Base-by-base conservation (phyloP, 208 protist species). In the Phytomonas sp. region DNA sequence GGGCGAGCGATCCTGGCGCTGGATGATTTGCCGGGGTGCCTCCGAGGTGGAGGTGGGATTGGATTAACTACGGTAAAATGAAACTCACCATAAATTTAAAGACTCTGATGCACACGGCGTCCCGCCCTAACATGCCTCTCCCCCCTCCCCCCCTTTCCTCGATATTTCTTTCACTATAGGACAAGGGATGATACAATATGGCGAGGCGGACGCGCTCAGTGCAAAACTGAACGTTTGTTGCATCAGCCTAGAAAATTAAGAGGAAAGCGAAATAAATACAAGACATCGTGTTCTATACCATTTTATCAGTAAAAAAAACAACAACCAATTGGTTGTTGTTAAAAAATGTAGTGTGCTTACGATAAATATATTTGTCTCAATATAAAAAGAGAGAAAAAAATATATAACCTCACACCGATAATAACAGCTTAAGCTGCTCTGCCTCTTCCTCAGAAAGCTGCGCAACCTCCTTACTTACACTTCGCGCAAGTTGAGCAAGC, bases 401-500 rank as follows among this genome's bases (percentile, higher is more conserved):
- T 34, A 10, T 26, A 29, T 26, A 42, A 2, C 26, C 67, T 33
- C 77, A 86, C 31, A 80, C 74, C 29, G 67, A 64, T 26, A 94
- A 52, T 45, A 90, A 33, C 11, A 81, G 40, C 37, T 87, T 79
- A 29, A 89, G 61, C 66, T 89, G 77, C 62, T 84, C 75, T 32
- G 83, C 68, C 60, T 93, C 84, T 42, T 88, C 84, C 7, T 85
- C 83, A 16, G 86, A 89, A 23, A 95, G 83, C 49, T 72, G 66
- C 26, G 81, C 60, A 26, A 30, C 68, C 34, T 95, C 87, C 61
- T 89, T 92, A 70, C 86, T 93, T 19, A 88, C 84, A 40, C 73
- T 86, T 45, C 86, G 84, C 29, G 82, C 87, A 12, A 88, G 61
- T 29, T 66, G n/a, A n/a, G 87, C 86, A 29, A 93, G 80, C 12